Conservation (phyloP, 2,329 filamentous ascomycete genomes). For the Aurifilum marmelostoma region DNA sequence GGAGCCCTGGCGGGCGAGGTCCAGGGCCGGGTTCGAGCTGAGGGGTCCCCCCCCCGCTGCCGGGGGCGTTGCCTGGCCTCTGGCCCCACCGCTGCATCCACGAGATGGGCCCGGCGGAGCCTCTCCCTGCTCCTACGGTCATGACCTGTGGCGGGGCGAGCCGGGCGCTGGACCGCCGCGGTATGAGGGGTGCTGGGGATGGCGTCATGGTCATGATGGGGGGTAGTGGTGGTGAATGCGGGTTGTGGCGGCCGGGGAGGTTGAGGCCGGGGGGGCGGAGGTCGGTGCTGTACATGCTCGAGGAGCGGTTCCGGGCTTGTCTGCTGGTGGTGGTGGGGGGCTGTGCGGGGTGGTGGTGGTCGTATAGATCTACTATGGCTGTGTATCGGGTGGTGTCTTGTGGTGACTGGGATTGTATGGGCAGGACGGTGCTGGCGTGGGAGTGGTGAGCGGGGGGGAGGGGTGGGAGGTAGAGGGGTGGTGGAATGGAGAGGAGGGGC, state of each 20-base stretch:
- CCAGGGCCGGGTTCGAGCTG: slow-evolving; percentile 11
- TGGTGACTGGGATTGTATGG: background rate
- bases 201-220: background rate
- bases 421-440: background rate
- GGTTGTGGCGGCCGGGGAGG: background rate
- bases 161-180: background rate
- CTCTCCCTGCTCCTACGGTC: background rate
- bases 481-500: too few species aligned
- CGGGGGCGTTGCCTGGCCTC: background rate
- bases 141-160: too few species aligned
- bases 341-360: background rate
- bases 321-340: background rate
- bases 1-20: background rate
- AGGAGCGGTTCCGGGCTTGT: background rate
- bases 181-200: background rate
- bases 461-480: background rate
- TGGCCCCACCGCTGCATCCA: slow-evolving; percentile 12
- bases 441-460: background rate
- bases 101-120: background rate
- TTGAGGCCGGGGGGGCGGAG: slow-evolving; percentile 5
- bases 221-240: too few species aligned
- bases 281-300: slow-evolving; percentile 14
- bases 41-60: background rate
- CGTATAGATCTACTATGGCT: background rate
- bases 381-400: slow-evolving; percentile 1